A percentile compares a stretch with the other conserved stretches of the same genome.
Evolutionary conservation across 2,329 filamentous ascomycete genomes (phyloP).

Genomic region (Didymosphaeria variabile): DNA sequence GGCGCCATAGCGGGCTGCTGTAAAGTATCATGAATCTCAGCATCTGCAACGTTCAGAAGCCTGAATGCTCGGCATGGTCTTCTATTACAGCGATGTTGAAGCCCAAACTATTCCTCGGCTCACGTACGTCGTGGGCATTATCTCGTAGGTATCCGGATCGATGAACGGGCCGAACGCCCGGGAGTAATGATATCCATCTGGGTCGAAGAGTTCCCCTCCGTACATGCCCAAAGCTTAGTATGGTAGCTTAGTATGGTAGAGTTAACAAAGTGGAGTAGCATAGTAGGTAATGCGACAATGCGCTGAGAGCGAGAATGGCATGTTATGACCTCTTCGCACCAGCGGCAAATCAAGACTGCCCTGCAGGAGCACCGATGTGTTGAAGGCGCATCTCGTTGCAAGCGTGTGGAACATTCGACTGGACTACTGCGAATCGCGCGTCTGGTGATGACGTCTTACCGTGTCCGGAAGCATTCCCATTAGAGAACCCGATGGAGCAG

Average conservation of each 20-base stretch:
- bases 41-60: background rate
- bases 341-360: background rate
- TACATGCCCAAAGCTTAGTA: background rate
- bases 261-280: background rate
- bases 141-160: background rate
- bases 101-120: background rate
- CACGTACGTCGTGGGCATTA: constrained; percentile 1
- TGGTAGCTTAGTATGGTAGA: too few relatives aligned
- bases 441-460: background rate
- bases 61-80: background rate
- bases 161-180: constrained; percentile 9
- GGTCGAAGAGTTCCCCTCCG: background rate
- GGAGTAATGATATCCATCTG: background rate
- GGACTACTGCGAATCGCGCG: background rate
- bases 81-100: background rate
- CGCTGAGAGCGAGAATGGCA: background rate
- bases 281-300: background rate
- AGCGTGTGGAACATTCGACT: background rate
- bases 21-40: background rate
- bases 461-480: background rate
- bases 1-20: background rate
- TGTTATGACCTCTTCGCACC: background rate
- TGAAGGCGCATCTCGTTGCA: background rate
- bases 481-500: background rate
- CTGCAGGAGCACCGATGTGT: background rate